A percentile compares a stretch with the other conserved stretches of the same genome.
Evolutionary conservation across 2,329 filamentous ascomycete species (phyloP).

Genomic region (Sclerotinia borealis): DNA sequence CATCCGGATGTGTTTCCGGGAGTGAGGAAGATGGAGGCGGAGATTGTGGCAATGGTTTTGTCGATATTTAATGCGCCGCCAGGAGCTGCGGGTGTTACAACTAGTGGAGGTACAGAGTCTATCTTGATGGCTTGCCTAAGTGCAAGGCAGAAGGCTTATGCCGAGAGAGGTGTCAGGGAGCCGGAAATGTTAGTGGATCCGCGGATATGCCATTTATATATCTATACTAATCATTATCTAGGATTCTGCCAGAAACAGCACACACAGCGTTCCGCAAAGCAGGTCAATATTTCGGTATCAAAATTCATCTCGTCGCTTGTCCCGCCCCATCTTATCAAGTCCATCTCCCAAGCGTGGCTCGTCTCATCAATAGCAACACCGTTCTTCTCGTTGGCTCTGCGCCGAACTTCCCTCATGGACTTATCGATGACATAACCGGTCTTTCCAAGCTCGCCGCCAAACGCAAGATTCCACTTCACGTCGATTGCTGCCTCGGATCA

Average conservation of each 20-base stretch:
- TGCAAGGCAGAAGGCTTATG: constrained; percentile 81
- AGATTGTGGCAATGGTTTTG: constrained; percentile 92
- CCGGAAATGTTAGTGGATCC: constrained; percentile 73
- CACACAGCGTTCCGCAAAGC: constrained; percentile 98
- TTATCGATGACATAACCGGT: constrained; percentile 87
- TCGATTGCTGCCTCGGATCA: constrained; percentile 95
- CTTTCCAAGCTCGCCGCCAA: constrained; percentile 77
- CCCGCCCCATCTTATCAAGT: constrained; percentile 83
- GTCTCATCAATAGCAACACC: constrained; percentile 91
- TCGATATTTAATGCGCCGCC: constrained; percentile 82
- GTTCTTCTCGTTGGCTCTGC: constrained; percentile 88
- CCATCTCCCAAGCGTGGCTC: constrained; percentile 67
- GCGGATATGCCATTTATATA: constrained; percentile 10
- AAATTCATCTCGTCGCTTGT: constrained; percentile 80
- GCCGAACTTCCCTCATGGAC: constrained; percentile 96
- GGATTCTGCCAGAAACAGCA: constrained; percentile 88
- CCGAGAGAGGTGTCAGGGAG: constrained; percentile 80
- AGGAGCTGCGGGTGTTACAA: constrained; percentile 82
- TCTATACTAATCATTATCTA: constrained; percentile 34
- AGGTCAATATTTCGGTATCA: constrained; percentile 93
- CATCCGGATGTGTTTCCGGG: constrained; percentile 98
- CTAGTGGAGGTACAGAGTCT: constrained; percentile 89
- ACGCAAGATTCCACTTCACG: constrained; percentile 80
- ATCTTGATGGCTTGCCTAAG: constrained; percentile 93
- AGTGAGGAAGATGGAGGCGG: constrained; percentile 98